Evolutionary conservation across 2,329 filamentous ascomycete species (phyloP), one percentile per base, ranked within the genome.

Genomic region (Fusarium austroafricanum): DNA sequence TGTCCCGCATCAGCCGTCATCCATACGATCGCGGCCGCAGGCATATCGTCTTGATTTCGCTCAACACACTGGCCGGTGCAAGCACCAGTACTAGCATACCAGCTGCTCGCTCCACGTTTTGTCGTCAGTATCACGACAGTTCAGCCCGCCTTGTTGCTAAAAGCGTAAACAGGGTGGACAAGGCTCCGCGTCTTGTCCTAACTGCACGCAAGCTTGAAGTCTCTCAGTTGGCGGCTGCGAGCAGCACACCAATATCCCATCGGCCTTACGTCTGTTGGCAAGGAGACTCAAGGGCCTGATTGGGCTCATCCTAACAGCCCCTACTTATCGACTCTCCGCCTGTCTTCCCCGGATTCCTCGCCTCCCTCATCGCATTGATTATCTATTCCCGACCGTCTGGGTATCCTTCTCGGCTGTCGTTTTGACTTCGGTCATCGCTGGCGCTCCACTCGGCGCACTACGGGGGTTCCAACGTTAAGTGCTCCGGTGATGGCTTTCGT

Each of bases 401-500:
- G 67, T 60, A 68, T 65, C 54, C 62, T 63, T 70, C 61, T 61
- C 59, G 53, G 65, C 57, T 56, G 44, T 62, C 60, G 55, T 65
- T 65, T 68, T 65, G 61, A 66, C 62, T 68, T 61, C 53, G 64
- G 62, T 60, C 65, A 50, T 68, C 67, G 44, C 72, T 71, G 67
- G 67, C 61, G 62, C 70, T 73, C 70, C 73, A 72, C 71, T 72
- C 71, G 65, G 56, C 69, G 66, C 70, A 71, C 64, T 71, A 70
- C 72, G 61, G 71, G 70, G 67, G 70, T 73, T 64, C 67, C 62
- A 65, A 70, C 71, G 62, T 63, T 40, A 46, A 69, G 70, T 73
- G 68, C 71, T 71, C 75, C 69, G 70, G 72, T 72, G 71, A 76
- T 76, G 75, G 73, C 71, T 72, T 72, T 73, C 70, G 77, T 79